Evolutionary conservation across 2,329 filamentous ascomycete species (phyloP).

Genomic region (Penicillium sp.): DNA sequence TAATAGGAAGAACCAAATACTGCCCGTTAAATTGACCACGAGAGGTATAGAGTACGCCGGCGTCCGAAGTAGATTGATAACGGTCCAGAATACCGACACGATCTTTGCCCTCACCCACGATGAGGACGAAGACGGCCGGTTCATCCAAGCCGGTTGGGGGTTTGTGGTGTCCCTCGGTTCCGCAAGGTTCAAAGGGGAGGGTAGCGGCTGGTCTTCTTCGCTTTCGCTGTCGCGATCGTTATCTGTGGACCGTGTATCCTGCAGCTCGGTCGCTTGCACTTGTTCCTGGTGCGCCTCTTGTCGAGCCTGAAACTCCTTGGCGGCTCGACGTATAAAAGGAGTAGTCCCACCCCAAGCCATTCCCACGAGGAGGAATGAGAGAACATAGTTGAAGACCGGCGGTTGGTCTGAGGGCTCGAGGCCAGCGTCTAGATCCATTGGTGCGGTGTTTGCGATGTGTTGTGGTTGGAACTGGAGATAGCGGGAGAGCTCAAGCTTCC

Average conservation of each 20-base stretch:
- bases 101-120: conserved; percentile 68
- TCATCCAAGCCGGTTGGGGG: conserved; percentile 30
- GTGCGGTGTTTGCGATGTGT: neutral
- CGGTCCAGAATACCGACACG: conserved; percentile 72
- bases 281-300: conserved; percentile 34
- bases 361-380: conserved; percentile 89
- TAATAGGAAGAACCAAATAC: conserved; percentile 94
- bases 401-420: conserved; percentile 32
- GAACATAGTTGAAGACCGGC: conserved; percentile 74
- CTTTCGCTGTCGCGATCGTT: conserved; percentile 6
- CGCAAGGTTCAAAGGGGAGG: conserved; percentile 6
- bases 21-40: conserved; percentile 86
- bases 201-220: conserved; percentile 18
- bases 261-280: conserved; percentile 18
- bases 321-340: conserved; percentile 87
- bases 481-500: neutral
- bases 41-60: conserved; percentile 85
- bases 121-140: neutral
- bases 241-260: neutral
- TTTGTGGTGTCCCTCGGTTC: neutral
- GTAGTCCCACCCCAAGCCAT: conserved; percentile 93
- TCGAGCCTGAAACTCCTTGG: conserved; percentile 72
- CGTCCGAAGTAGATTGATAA: conserved; percentile 76
- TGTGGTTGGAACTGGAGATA: neutral
- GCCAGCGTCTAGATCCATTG: conserved; percentile 42